phyloP scores from a whole-genome alignment of 23 red algal species.

The Gracilaria domingensis region DNA sequence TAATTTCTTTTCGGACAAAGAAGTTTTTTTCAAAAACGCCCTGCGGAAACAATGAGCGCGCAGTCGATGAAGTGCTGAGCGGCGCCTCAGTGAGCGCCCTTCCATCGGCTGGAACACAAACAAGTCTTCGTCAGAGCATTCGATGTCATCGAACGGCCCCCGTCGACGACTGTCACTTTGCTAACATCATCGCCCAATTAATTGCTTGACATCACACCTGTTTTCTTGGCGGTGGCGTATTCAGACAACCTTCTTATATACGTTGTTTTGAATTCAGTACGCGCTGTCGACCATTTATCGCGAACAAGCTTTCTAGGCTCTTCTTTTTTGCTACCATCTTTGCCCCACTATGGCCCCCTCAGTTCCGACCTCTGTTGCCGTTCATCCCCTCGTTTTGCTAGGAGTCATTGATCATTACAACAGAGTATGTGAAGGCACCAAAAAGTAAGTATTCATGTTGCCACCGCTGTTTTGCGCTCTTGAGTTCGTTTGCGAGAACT shows the following conservation, averaged over 20 bases:
- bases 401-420: constrained; percentile 98
- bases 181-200: not conserved
- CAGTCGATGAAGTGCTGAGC: too few species aligned
- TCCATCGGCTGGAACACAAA: not conserved
- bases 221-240: too few species aligned
- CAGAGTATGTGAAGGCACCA: constrained; percentile 86
- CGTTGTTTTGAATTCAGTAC: not conserved
- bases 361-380: constrained; percentile 72
- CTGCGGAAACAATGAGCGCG: too few species aligned
- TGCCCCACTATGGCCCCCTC: constrained; percentile 38
- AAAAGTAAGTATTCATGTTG: constrained; percentile 66
- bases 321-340: not conserved
- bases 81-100: too few species aligned
- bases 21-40: too few species aligned
- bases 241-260: not conserved
- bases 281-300: not conserved
- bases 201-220: not conserved
- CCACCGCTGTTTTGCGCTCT: not conserved
- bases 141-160: not conserved
- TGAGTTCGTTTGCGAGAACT: not conserved
- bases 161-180: not conserved
- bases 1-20: too few species aligned
- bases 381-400: constrained; percentile 96
- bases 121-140: too few species aligned
- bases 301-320: not conserved